These are phyloP conservation scores for Coprinellus micaceus DNA, from an alignment of 768 basidiomycete species.

Conservation along the genomic window DNA sequence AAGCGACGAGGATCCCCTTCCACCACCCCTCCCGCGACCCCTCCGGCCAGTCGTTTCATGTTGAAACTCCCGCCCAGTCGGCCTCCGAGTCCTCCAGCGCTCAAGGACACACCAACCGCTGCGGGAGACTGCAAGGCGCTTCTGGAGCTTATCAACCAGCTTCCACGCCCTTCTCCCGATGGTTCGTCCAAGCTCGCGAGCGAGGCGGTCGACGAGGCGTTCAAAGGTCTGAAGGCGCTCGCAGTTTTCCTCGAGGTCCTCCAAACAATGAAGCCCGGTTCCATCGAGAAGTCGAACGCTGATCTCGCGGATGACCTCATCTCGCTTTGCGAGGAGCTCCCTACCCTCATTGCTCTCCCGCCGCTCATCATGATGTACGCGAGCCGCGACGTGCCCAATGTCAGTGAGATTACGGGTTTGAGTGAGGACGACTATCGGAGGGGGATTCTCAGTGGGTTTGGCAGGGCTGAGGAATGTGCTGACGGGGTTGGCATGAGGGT, in stretches of 20 bases:
- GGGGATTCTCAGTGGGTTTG: constrained; percentile 70
- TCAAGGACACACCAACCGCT: constrained; percentile 34
- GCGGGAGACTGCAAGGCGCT: constrained; percentile 59
- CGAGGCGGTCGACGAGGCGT: constrained; percentile 80
- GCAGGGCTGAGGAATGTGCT: constrained; percentile 73
- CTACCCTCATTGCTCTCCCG: constrained; percentile 71
- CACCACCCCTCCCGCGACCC: constrained; percentile 52
- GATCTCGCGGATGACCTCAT: constrained; percentile 44
- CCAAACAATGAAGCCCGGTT: constrained; percentile 17
- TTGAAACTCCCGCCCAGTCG: constrained; percentile 67
- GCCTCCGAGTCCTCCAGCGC: constrained; percentile 57
- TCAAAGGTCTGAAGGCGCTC: constrained; percentile 58
- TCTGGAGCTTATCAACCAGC: constrained; percentile 53
- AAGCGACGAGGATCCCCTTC: constrained; percentile 40
- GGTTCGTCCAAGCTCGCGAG: constrained; percentile 55
- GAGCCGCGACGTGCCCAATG: constrained; percentile 31
- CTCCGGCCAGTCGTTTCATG: constrained; percentile 55
- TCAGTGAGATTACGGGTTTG: constrained; percentile 55
- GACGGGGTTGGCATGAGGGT: constrained; percentile 54
- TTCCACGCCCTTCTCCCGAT: constrained; percentile 59
- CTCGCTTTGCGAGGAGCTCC: constrained; percentile 56
- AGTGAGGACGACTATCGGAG: constrained; percentile 62
- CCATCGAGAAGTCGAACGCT: constrained; percentile 18
- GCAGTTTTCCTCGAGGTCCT: constrained; percentile 54
- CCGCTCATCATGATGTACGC: constrained; percentile 54